phyloP scores from a whole-genome alignment of 2,329 filamentous ascomycete genomes.

The Pseudogymnoascus sp. region DNA sequence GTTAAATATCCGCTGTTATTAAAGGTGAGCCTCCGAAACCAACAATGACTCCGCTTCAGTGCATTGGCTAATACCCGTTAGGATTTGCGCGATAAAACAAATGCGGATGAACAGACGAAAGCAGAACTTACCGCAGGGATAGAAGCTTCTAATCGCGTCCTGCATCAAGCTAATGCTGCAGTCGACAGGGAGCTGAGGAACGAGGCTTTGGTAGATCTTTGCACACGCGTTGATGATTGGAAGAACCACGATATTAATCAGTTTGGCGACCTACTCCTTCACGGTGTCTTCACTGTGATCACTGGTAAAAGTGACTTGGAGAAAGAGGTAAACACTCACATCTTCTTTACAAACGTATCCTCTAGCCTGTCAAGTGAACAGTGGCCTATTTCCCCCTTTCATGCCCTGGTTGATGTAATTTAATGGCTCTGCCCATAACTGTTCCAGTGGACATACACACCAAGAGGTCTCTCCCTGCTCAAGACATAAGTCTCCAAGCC shows the following conservation, averaged over 20 bases:
- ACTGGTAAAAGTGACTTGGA: slow-evolving; percentile 86
- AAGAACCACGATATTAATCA: slow-evolving; percentile 83
- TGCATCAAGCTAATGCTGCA: slow-evolving; percentile 80
- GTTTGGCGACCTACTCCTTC: slow-evolving; percentile 82
- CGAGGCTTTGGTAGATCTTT: slow-evolving; percentile 76
- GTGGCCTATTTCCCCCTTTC: background rate
- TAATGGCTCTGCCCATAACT: background rate
- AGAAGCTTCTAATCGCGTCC: slow-evolving; percentile 69
- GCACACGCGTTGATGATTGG: slow-evolving; percentile 86
- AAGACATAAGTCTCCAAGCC: background rate
- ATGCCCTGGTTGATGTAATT: background rate
- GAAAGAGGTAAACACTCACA: slow-evolving; percentile 48
- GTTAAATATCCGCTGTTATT: slow-evolving; percentile 91
- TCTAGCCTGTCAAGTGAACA: background rate
- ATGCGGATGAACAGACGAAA: slow-evolving; percentile 59
- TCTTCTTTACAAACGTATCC: background rate
- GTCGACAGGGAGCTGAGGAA: slow-evolving; percentile 80
- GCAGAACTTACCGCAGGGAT: slow-evolving; percentile 69
- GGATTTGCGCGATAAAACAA: slow-evolving; percentile 81
- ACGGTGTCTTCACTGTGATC: slow-evolving; percentile 84
- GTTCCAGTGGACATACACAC: background rate
- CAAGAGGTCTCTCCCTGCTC: background rate
- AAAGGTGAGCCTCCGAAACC: slow-evolving; percentile 45
- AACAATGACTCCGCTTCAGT: background rate
- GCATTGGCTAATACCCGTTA: slow-evolving; percentile 29